Evolutionary conservation across 164 flowering plant species (phyloP), one percentile per base, ranked within the genome.

Genomic region (Buxus sempervirens): DNA sequence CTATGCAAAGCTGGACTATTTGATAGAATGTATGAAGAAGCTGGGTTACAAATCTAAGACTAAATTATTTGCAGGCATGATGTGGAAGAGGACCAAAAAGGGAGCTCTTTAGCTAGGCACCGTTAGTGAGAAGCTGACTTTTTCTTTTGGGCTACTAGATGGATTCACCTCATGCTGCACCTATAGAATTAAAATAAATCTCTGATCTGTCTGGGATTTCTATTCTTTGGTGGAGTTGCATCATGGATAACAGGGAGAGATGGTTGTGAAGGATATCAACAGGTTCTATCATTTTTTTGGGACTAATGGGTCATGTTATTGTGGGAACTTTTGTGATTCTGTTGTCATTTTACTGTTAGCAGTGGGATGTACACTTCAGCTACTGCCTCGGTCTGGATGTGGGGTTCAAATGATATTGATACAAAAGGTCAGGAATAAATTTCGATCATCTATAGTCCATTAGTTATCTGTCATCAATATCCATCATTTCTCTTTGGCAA

Each of bases 61-160:
- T 21, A 80, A 81, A 82, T 60, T 95, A 91, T 57, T 72, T 82
- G 68, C 95, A n/a, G n/a, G n/a, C n/a, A 88, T 78, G 80, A 83
- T 64, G 85, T 90, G 68, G 86, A 84, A 48, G 83, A 80, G 41
- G 65, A 70, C 60, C 65, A 45, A 32, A 90, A 94, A 76, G 74
- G 68, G 85, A 81, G 55, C 83, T 89, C 60, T 70, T 94, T 71
- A n/a, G n/a, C n/a, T n/a, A 80, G 78, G 73, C 88, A 84, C 76
- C 96, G 86, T n/a, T 54, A 90, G 97, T 67, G 94, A 94, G 82
- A 94, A 91, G 81, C 84, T 90, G 26, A 95, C 96, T 24, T 79
- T 90, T 62, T 70, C 84, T n/a, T 88, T 79, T 66, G 93, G 87
- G 24, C 73, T 91, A 23, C 81, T 91, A 77, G n/a, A n/a, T n/a